A percentile compares a stretch with the other conserved stretches of the same genome.
These are phyloP conservation scores for Monosporascus sp. DNA, from an alignment of 2,329 filamentous ascomycete genomes.

Conservation along the genomic window DNA sequence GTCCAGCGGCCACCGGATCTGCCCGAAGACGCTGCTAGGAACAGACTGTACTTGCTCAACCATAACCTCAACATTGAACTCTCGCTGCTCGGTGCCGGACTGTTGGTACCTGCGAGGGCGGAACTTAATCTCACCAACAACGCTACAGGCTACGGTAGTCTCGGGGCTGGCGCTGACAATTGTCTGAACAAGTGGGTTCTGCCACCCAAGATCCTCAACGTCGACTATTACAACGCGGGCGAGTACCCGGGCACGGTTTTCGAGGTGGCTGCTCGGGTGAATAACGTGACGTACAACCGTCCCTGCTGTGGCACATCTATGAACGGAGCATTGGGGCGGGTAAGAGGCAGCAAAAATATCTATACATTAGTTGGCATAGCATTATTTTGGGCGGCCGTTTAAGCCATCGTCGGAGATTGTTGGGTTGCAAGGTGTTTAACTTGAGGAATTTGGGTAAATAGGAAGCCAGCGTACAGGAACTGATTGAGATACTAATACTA, in stretches of 20 bases:
- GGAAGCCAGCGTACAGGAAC: background rate
- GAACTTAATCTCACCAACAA: conserved; percentile 70
- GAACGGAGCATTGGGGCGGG: conserved; percentile 7
- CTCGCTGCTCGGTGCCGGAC: conserved; percentile 54
- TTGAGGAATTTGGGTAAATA: background rate
- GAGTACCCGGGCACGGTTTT: conserved; percentile 68
- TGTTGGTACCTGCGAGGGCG: conserved; percentile 69
- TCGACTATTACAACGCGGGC: conserved; percentile 80
- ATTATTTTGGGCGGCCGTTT: background rate
- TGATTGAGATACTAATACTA: background rate
- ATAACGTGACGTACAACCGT: conserved; percentile 65
- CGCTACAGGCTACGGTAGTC: conserved; percentile 57
- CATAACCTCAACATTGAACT: conserved; percentile 86
- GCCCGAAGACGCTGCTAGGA: conserved; percentile 42
- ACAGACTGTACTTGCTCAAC: conserved; percentile 76
- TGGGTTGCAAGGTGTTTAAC: background rate
- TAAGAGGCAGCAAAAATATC: background rate
- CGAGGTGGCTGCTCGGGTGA: conserved; percentile 63
- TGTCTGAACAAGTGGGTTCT: conserved; percentile 60
- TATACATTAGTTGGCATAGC: background rate
- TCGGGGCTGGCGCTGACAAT: conserved; percentile 59
- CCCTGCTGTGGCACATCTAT: conserved; percentile 49
- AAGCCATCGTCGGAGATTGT: background rate
- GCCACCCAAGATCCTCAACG: conserved; percentile 73
- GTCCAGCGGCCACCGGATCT: conserved; percentile 72